Evolutionary conservation across 768 basidiomycete genomes (phyloP).

Genomic region (Rhodotorula toruloides): DNA sequence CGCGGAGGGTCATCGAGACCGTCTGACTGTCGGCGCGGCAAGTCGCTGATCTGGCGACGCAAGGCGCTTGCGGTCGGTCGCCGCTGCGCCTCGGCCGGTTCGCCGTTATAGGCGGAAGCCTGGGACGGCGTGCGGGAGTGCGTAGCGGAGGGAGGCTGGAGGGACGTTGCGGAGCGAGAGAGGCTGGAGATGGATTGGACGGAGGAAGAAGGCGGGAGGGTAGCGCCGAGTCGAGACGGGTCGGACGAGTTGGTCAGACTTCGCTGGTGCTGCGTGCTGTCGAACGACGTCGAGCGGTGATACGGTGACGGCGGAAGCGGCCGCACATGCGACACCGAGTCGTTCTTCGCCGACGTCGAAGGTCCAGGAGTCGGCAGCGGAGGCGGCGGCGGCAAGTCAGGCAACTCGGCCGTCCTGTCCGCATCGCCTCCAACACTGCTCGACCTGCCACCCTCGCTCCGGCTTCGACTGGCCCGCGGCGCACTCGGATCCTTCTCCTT

Average conservation of each 20-base stretch:
- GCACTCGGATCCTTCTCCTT: background rate
- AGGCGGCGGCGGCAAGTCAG: background rate
- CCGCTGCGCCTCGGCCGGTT: no score
- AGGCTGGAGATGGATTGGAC: slow-evolving; percentile 12
- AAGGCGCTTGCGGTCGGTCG: background rate
- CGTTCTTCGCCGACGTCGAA: background rate
- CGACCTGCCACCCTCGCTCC: no score
- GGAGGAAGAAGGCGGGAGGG: slow-evolving; percentile 10
- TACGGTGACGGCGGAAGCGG: slow-evolving; percentile 11
- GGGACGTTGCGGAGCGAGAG: background rate
- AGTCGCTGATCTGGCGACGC: background rate
- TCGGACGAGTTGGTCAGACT: slow-evolving; percentile 13
- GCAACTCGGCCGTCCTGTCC: background rate
- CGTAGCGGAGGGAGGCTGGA: background rate
- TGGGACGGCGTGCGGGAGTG: background rate
- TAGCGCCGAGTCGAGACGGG: slow-evolving; percentile 12
- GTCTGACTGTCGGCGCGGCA: no score
- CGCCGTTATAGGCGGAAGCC: no score
- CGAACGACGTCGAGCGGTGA: background rate
- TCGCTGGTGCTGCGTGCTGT: slow-evolving; percentile 2
- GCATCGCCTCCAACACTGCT: no score
- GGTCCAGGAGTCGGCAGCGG: background rate
- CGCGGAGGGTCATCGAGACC: background rate
- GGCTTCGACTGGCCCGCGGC: background rate
- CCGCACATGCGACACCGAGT: slow-evolving; percentile 3